Base-by-base conservation (phyloP, 2,329 filamentous ascomycete genomes). In the Tolypocladium guangdongense region DNA sequence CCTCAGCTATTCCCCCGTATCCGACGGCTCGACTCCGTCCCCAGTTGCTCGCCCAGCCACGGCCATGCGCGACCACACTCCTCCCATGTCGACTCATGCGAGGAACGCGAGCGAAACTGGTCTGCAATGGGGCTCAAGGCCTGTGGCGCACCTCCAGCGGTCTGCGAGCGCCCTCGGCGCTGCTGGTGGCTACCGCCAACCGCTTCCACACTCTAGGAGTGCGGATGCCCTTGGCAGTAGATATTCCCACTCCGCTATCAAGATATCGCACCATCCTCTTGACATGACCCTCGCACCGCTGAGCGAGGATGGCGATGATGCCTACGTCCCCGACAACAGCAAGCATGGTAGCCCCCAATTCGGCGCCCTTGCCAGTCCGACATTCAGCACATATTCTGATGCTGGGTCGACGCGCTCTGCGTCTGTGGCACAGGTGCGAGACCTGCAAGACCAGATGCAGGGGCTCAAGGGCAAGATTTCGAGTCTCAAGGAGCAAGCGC, bases 381-480 rank as follows among this genome's bases (percentile, higher is more conserved):
- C 71, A 0, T 72, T 71, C 49, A 71, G 75, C 50, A 62, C 67
- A 1, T 71, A 63, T 37, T 62, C 64, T n/a, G 73, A 75, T 11
- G 71, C 74, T 45, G 76, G 75, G 1, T 68, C 86, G 10, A 79
- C 79, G 30, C 78, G 88, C 20, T 84, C 87, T 3, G 77, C 83
- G 16, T 92, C 89, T 1, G 83, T 83, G n/a, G 78, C 84, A 16
- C 84, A 88, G 63, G 82, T 88, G 63, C 82, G 85, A 10, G 80
- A 81, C 51, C 74, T 96, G 45, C 88, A 89, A 56, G 86, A 90
- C 59, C 90, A 95, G 66, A 88, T 96, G 80, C 84, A 87, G 53
- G 89, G 87, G 52, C 75, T 96, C 48, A 91, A 90, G 64, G 88
- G 87, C 55, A 89, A 90, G 62, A 90, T 96, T 37, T 91, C 89